phyloP scores from a whole-genome alignment of 1,284 basidiomycete genomes.

The Puccinia coronata region DNA sequence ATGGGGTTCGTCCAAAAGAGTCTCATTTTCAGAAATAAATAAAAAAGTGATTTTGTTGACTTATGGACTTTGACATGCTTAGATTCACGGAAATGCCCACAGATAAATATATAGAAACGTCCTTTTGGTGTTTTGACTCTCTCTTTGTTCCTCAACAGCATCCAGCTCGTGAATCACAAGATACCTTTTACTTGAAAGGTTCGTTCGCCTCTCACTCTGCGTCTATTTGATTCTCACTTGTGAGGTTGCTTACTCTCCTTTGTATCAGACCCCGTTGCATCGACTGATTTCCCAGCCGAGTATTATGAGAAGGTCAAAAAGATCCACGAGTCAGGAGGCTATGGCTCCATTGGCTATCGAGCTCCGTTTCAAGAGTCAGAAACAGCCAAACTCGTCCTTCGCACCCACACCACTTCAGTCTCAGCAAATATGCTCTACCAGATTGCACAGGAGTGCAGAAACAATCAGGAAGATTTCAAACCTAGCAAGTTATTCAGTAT shows the following conservation, averaged over 20 bases:
- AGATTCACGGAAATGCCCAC: conserved; percentile 99
- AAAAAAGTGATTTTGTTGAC: neutral
- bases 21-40: neutral
- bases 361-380: conserved; percentile 95
- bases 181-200: conserved; percentile 98
- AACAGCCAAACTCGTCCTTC: conserved; percentile 84
- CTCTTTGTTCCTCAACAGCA: conserved; percentile 99
- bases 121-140: conserved; percentile 99
- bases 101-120: conserved; percentile 93
- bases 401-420: conserved; percentile 96
- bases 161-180: conserved; percentile 94
- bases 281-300: conserved; percentile 74
- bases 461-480: conserved; percentile 66
- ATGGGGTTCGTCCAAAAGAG: conserved; percentile 93
- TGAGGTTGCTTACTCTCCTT: conserved; percentile 1
- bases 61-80: neutral
- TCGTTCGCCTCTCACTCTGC: conserved; percentile 60
- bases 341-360: conserved; percentile 93
- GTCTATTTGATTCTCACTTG: neutral
- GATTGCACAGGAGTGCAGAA: conserved; percentile 67
- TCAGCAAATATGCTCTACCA: conserved; percentile 93
- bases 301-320: conserved; percentile 88
- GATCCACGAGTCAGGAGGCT: conserved; percentile 81
- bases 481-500: conserved; percentile 98
- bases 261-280: conserved; percentile 73